phyloP scores from a whole-genome alignment of 2,329 filamentous ascomycete species.

The Nannizzia gypsea region DNA sequence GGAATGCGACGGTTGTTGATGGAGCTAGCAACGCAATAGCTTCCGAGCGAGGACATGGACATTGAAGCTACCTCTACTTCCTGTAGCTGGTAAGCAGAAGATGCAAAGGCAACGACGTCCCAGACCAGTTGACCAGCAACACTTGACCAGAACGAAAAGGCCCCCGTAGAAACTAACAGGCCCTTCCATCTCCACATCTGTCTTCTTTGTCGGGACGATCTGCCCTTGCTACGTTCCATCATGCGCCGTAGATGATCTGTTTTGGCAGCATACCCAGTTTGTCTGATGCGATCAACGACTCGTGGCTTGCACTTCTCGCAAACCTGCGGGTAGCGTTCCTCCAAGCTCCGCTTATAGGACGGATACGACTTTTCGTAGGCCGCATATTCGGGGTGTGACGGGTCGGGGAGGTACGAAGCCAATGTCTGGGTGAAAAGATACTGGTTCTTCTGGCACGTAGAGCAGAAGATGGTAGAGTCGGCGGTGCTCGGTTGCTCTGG shows the following conservation, averaged over 20 bases:
- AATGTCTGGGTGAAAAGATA: slow-evolving; percentile 63
- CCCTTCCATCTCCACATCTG: slow-evolving; percentile 34
- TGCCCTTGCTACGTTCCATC: slow-evolving; percentile 50
- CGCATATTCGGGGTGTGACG: slow-evolving; percentile 55
- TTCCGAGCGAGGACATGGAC: neutral
- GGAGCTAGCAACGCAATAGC: neutral
- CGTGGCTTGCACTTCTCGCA: slow-evolving; percentile 68
- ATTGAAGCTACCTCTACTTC: neutral
- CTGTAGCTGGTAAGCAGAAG: slow-evolving; percentile 7
- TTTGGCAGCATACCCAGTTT: slow-evolving; percentile 68
- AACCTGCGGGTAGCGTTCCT: slow-evolving; percentile 77
- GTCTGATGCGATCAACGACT: slow-evolving; percentile 57
- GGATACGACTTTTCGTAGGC: slow-evolving; percentile 58
- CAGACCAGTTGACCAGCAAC: slow-evolving; percentile 34
- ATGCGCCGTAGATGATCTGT: slow-evolving; percentile 67
- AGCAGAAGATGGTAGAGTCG: slow-evolving; percentile 50
- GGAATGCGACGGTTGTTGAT: slow-evolving; percentile 16
- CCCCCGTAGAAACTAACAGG: slow-evolving; percentile 32
- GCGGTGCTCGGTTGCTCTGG: slow-evolving; percentile 20
- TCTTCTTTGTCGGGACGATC: slow-evolving; percentile 23
- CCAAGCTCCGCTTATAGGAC: slow-evolving; percentile 58
- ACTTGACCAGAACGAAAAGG: slow-evolving; percentile 33
- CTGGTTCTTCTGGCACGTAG: slow-evolving; percentile 78
- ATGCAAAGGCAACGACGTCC: slow-evolving; percentile 25
- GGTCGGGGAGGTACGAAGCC: slow-evolving; percentile 63